These are phyloP conservation scores for Coemansia sp. DNA, from an alignment of 192 early-diverging fungal genomes.

Conservation along the genomic window DNA sequence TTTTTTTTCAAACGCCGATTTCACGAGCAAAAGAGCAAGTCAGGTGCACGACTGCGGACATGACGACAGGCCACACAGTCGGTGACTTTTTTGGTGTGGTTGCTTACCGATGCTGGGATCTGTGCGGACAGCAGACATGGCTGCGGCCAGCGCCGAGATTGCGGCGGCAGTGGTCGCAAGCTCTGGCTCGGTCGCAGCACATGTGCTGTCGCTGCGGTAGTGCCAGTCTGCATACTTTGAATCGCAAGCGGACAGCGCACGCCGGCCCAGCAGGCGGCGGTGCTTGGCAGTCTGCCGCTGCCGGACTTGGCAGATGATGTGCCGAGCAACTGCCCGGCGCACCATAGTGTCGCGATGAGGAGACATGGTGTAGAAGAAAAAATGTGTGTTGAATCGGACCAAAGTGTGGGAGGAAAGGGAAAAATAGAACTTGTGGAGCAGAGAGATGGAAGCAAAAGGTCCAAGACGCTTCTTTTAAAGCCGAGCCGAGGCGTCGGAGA, in stretches of 20 bases:
- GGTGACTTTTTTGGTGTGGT: neutral
- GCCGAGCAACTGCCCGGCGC: slow-evolving; percentile 4
- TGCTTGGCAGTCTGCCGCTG: slow-evolving; percentile 5
- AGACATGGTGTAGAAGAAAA: neutral
- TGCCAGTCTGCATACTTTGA: neutral
- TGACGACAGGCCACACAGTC: neutral
- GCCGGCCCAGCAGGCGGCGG: neutral
- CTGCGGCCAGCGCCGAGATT: neutral
- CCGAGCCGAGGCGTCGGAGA: neutral
- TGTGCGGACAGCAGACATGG: neutral
- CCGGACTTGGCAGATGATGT: slow-evolving; percentile 2
- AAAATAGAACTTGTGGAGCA: neutral
- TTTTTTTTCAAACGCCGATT: too few species aligned
- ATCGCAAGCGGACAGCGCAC: neutral
- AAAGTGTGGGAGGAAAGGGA: neutral
- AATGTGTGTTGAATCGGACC: neutral
- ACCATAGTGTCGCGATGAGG: slow-evolving; percentile 1
- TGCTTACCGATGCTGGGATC: neutral
- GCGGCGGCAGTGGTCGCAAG: neutral
- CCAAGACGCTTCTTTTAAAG: neutral
- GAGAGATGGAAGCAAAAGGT: neutral
- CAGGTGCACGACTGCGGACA: neutral
- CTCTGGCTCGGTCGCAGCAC: neutral
- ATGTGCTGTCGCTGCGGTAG: neutral
- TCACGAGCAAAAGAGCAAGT: neutral